Conservation (phyloP, 768 basidiomycete genomes). For the Termitomyces sp. region DNA sequence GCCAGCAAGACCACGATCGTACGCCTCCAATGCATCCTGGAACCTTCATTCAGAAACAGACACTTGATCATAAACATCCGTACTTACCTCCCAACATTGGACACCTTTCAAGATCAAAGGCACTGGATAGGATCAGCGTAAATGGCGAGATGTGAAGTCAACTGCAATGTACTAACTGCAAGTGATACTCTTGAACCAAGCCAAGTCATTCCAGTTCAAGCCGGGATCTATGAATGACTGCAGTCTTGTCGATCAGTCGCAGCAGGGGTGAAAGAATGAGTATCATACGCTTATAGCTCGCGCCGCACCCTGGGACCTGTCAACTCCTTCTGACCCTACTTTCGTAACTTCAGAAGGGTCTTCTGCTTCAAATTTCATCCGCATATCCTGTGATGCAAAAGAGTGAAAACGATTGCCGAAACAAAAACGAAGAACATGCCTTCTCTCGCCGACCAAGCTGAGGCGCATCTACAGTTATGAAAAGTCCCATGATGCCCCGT, state of each 20-base stretch:
- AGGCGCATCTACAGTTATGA: constrained; percentile 97
- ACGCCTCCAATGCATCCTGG: constrained; percentile 80
- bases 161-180: constrained; percentile 32
- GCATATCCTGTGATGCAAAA: constrained; percentile 62
- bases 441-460: constrained; percentile 93
- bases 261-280: not conserved
- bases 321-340: constrained; percentile 50
- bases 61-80: not conserved
- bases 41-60: not conserved
- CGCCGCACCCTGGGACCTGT: constrained; percentile 88
- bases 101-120: constrained; percentile 90
- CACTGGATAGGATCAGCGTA: constrained; percentile 40
- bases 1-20: constrained; percentile 66
- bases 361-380: constrained; percentile 89
- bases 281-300: constrained; percentile 79
- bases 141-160: constrained; percentile 26
- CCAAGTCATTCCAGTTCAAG: constrained; percentile 79
- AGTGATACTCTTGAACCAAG: constrained; percentile 79
- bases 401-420: not conserved
- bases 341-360: constrained; percentile 53
- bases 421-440: constrained; percentile 19
- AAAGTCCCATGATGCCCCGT: constrained; percentile 87
- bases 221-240: constrained; percentile 94
- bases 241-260: not conserved
- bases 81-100: constrained; percentile 68